A percentile compares a stretch with the other conserved stretches of the same genome.
These are phyloP conservation scores for Ogataea paraovalis DNA, from an alignment of 805 yeast species.

Conservation along the genomic window DNA sequence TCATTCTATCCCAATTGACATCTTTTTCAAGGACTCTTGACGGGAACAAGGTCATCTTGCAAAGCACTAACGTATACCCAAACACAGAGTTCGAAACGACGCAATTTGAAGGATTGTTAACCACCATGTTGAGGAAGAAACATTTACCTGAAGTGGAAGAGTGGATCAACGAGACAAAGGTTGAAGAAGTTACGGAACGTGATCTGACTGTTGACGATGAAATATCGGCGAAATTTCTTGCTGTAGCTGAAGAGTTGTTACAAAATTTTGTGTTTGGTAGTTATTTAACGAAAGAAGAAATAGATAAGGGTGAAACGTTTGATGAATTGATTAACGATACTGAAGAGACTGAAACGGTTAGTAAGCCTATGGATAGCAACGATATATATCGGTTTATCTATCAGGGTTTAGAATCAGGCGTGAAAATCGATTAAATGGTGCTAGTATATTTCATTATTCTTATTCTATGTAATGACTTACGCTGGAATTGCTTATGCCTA, in stretches of 20 bases:
- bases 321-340: constrained; percentile 30
- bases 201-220: constrained; percentile 49
- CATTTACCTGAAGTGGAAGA: constrained; percentile 85
- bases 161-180: constrained; percentile 56
- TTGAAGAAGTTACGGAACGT: background rate
- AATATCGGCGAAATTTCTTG: constrained; percentile 65
- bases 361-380: constrained; percentile 30
- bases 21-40: constrained; percentile 71
- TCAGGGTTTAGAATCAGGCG: constrained; percentile 37
- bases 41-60: constrained; percentile 53
- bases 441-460: background rate
- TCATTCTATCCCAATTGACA: constrained; percentile 74
- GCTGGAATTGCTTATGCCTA: no score
- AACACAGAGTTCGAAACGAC: constrained; percentile 80
- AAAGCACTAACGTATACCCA: constrained; percentile 76
- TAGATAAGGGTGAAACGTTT: constrained; percentile 26
- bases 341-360: constrained; percentile 5
- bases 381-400: constrained; percentile 41
- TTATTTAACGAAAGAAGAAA: constrained; percentile 49
- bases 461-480: background rate
- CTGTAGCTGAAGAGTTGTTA: constrained; percentile 47
- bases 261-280: constrained; percentile 63
- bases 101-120: constrained; percentile 75
- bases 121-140: constrained; percentile 83
- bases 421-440: background rate